Evolutionary conservation across 2,329 filamentous ascomycete genomes (phyloP).

Genomic region (Talaromyces verruculosus): DNA sequence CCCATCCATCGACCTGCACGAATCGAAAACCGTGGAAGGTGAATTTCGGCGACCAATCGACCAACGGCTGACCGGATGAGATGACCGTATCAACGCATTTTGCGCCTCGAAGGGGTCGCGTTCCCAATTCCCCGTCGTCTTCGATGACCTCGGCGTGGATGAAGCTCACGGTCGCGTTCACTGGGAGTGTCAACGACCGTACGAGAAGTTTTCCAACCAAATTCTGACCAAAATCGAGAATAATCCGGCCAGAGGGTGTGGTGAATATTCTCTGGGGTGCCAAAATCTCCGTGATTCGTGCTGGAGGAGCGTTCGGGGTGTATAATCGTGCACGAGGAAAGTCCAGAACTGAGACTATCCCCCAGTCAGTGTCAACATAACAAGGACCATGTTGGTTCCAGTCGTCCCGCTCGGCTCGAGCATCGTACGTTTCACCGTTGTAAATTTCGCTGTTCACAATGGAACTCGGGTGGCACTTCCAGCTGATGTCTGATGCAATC

Average conservation of each 20-base stretch:
- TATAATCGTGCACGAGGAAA: not conserved
- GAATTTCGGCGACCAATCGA: not conserved
- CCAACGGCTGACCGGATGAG: not conserved
- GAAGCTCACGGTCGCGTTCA: not conserved
- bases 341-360: not conserved
- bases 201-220: not conserved
- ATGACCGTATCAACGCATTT: not conserved
- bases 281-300: not conserved
- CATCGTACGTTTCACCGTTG: not conserved
- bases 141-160: not conserved
- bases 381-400: not conserved
- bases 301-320: not conserved
- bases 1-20: not conserved
- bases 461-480: not conserved
- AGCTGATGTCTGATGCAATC: not conserved
- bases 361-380: not conserved
- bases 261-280: not conserved
- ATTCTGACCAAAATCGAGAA: not conserved
- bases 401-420: not conserved
- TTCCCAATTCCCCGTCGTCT: not conserved
- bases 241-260: not conserved
- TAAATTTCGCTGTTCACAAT: not conserved
- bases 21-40: not conserved
- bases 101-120: not conserved
- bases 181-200: not conserved